Evolutionary conservation across 225 moss, liverwort and hornwort species (phyloP).

Genomic region (Takakia lepidozioides): DNA sequence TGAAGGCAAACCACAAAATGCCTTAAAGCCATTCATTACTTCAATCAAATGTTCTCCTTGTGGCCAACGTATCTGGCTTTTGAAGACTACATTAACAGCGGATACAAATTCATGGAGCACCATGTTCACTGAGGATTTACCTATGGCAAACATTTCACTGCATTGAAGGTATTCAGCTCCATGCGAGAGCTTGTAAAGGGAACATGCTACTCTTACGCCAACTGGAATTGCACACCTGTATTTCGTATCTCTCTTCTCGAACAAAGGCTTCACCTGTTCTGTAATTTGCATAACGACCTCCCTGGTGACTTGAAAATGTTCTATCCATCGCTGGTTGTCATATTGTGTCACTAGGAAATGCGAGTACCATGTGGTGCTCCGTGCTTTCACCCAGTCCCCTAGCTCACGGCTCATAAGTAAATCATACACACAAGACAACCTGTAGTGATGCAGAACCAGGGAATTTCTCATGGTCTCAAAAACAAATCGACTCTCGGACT

Average conservation of each 20-base stretch:
- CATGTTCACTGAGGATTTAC: background rate
- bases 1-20: background rate
- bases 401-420: background rate
- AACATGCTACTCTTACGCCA: background rate
- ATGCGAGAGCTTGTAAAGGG: background rate
- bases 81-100: background rate
- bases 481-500: no score
- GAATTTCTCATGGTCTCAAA: constrained; percentile 1
- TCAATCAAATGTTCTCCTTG: background rate
- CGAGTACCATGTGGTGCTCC: background rate
- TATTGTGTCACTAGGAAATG: background rate
- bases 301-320: background rate
- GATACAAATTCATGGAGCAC: background rate
- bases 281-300: background rate
- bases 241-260: background rate
- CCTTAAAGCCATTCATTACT: background rate
- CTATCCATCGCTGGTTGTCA: background rate
- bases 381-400: background rate
- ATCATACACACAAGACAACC: background rate
- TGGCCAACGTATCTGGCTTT: background rate
- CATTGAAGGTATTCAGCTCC: background rate
- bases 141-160: background rate
- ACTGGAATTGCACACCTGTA: background rate
- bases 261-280: background rate
- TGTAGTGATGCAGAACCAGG: background rate